Evolutionary conservation across 768 basidiomycete genomes (phyloP).

Genomic region (Leccinum olivaceopallidum): DNA sequence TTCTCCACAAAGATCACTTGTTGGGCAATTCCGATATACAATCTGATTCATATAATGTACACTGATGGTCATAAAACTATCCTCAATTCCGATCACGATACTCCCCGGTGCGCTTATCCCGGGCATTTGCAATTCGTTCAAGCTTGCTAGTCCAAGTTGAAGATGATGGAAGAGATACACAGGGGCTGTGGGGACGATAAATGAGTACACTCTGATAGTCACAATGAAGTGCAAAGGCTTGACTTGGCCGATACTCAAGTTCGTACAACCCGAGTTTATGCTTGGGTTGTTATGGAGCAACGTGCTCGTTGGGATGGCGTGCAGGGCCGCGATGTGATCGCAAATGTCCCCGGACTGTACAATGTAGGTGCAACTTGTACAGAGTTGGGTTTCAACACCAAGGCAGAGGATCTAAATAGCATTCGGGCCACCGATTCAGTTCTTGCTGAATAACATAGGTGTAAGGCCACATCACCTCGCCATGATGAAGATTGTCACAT

Average conservation of each 20-base stretch:
- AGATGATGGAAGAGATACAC: conserved; percentile 23
- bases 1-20: background rate
- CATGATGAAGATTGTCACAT: conserved; percentile 57
- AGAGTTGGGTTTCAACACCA: conserved; percentile 42
- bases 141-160: conserved; percentile 13
- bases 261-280: conserved; percentile 49
- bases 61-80: background rate
- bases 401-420: conserved; percentile 49
- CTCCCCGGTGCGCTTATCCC: background rate
- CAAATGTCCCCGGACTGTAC: conserved; percentile 55
- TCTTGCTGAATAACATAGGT: background rate
- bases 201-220: background rate
- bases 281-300: conserved; percentile 68
- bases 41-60: background rate
- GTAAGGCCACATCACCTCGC: conserved; percentile 37
- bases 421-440: background rate
- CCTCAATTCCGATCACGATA: background rate
- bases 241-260: conserved; percentile 62
- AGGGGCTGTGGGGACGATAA: conserved; percentile 23
- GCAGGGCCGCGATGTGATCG: conserved; percentile 37
- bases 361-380: conserved; percentile 44
- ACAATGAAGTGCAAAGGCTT: conserved; percentile 6
- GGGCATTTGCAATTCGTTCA: background rate
- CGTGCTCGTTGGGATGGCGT: conserved; percentile 44
- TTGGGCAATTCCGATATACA: background rate